A percentile compares a stretch with the other conserved stretches of the same genome.
Conservation (phyloP, 2,329 filamentous ascomycete species). For the Coniochaeta pulveracea region DNA sequence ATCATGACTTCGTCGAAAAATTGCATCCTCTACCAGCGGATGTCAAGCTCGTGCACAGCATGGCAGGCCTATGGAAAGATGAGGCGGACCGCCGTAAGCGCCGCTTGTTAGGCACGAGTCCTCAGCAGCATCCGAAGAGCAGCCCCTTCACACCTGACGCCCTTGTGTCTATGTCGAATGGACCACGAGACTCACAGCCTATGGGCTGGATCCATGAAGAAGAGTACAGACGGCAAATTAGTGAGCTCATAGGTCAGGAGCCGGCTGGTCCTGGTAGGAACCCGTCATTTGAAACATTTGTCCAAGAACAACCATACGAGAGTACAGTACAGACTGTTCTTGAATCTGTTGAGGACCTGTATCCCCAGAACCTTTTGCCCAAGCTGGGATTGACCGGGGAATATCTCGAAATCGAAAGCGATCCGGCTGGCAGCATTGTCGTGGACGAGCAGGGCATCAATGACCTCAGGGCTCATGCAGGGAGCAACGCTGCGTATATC, state of each 20-base stretch:
- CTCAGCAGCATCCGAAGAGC: slow-evolving; percentile 32
- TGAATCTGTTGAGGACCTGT: slow-evolving; percentile 81
- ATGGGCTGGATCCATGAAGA: slow-evolving; percentile 90
- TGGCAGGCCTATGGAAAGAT: slow-evolving; percentile 88
- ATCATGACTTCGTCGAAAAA: slow-evolving; percentile 78
- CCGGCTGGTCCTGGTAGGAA: slow-evolving; percentile 28
- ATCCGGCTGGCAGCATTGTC: slow-evolving; percentile 35
- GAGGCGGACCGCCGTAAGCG: slow-evolving; percentile 71
- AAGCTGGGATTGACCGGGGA: slow-evolving; percentile 28
- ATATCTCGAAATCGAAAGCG: slow-evolving; percentile 15
- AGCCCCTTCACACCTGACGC: slow-evolving; percentile 74
- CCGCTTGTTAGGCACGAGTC: slow-evolving; percentile 51
- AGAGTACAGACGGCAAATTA: slow-evolving; percentile 60
- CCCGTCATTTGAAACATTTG: slow-evolving; percentile 55
- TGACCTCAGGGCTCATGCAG: slow-evolving; percentile 18
- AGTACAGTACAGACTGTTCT: slow-evolving; percentile 61
- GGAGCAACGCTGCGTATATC: slow-evolving; percentile 34
- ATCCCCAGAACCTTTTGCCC: slow-evolving; percentile 51
- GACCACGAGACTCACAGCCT: slow-evolving; percentile 58
- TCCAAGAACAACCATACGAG: slow-evolving; percentile 40
- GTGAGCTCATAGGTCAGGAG: slow-evolving; percentile 55
- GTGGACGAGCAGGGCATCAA: slow-evolving; percentile 54
- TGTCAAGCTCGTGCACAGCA: slow-evolving; percentile 78
- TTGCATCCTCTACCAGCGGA: slow-evolving; percentile 50
- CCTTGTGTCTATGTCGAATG: slow-evolving; percentile 80